Percentiles rank a stretch among this genome's conserved stretches.
These are phyloP conservation scores for Favolaschia claudopus DNA, from an alignment of 768 basidiomycete genomes.

Conservation along the genomic window DNA sequence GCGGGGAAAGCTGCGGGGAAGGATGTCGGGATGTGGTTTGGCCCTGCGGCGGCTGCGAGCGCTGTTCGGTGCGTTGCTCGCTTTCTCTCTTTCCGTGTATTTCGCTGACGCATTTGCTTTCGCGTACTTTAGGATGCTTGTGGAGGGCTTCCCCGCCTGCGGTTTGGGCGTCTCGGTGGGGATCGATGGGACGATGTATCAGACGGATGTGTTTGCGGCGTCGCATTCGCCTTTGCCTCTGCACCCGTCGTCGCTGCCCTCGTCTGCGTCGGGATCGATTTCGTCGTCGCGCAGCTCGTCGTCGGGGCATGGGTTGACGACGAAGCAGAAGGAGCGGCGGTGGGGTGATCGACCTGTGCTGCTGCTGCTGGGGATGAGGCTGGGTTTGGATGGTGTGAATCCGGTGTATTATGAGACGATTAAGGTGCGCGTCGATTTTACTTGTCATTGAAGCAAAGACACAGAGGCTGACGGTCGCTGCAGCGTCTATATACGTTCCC, in stretches of 20 bases:
- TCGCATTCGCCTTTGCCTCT: constrained; percentile 49
- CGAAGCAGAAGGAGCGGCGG: constrained; percentile 32
- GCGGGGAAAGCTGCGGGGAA: constrained; percentile 82
- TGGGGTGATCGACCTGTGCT: constrained; percentile 90
- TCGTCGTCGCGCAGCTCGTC: constrained; percentile 9
- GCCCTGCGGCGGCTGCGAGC: constrained; percentile 82
- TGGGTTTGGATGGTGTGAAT: constrained; percentile 93
- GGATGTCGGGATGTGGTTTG: constrained; percentile 84
- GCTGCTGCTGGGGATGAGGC: constrained; percentile 81
- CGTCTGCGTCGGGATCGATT: constrained; percentile 53
- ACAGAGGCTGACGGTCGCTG: neutral
- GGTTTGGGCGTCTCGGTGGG: constrained; percentile 2
- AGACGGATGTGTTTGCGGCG: constrained; percentile 84
- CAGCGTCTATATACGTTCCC: constrained; percentile 91
- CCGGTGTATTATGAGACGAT: constrained; percentile 90
- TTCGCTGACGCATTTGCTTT: neutral
- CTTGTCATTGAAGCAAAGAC: neutral
- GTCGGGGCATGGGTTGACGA: constrained; percentile 36
- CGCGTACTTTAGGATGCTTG: neutral
- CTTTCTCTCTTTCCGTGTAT: neutral
- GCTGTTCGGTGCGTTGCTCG: constrained; percentile 67
- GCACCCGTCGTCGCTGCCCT: constrained; percentile 7
- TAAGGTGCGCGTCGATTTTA: constrained; percentile 41
- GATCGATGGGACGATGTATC: constrained; percentile 31
- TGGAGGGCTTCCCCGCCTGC: neutral